Percentiles rank a stretch among this genome's conserved stretches.
These are phyloP conservation scores for Biscogniauxia sp. DNA, from an alignment of 2,329 filamentous ascomycete species.

Conservation along the genomic window DNA sequence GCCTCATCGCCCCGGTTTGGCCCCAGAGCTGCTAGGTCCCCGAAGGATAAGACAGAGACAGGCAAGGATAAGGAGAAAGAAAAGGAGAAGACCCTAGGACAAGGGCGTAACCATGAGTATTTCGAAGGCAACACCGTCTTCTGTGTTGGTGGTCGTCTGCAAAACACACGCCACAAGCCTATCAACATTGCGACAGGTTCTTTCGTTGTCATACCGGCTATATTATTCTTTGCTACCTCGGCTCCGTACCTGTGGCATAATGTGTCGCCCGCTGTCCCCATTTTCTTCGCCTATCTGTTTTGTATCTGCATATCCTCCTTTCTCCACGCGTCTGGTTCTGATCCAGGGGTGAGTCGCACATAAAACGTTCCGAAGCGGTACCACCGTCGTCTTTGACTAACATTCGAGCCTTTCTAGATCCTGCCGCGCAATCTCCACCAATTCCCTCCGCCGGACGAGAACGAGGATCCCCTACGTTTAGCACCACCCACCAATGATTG, in stretches of 20 bases:
- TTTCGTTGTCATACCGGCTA: slow-evolving; percentile 73
- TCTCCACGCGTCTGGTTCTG: slow-evolving; percentile 84
- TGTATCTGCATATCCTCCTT: slow-evolving; percentile 92
- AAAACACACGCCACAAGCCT: slow-evolving; percentile 83
- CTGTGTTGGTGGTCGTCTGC: slow-evolving; percentile 77
- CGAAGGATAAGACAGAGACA: slow-evolving; percentile 22
- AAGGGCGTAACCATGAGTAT: slow-evolving; percentile 82
- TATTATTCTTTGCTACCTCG: slow-evolving; percentile 82
- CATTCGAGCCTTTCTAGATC: slow-evolving; percentile 57
- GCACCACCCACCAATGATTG: slow-evolving; percentile 90
- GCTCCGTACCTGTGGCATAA: slow-evolving; percentile 84
- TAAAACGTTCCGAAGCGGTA: neutral
- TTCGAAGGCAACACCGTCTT: slow-evolving; percentile 94
- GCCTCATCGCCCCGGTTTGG: slow-evolving; percentile 69
- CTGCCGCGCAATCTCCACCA: slow-evolving; percentile 88
- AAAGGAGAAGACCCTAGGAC: slow-evolving; percentile 29
- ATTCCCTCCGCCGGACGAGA: slow-evolving; percentile 72
- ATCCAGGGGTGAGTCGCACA: slow-evolving; percentile 75
- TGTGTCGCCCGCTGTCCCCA: slow-evolving; percentile 82
- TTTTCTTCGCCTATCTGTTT: slow-evolving; percentile 88
- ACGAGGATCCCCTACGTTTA: slow-evolving; percentile 77
- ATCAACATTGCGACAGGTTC: slow-evolving; percentile 86
- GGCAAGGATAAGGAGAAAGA: slow-evolving; percentile 22
- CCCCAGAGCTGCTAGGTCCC: slow-evolving; percentile 24
- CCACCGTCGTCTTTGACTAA: slow-evolving; percentile 7